Evolutionary conservation across 345 rosid genomes (phyloP).

Genomic region (Brassica incana): DNA sequence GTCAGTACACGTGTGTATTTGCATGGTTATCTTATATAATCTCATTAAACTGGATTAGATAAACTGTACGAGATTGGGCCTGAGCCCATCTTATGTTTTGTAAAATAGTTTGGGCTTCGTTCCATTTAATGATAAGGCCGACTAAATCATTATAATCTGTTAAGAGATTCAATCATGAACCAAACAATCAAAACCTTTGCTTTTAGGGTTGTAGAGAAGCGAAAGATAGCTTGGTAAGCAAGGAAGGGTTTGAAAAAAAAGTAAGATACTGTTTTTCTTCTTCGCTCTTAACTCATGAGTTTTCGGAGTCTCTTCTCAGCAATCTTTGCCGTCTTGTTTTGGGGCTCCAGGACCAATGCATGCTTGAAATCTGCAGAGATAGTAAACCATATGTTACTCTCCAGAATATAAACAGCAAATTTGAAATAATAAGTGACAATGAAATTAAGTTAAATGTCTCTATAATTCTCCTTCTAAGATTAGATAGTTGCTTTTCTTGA

Average conservation of each 20-base stretch:
- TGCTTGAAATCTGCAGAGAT: slow-evolving; percentile 72
- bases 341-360: slow-evolving; percentile 89
- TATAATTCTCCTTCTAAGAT: neutral
- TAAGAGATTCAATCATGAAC: neutral
- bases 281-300: slow-evolving; percentile 42
- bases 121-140: neutral
- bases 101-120: neutral
- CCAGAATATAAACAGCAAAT: neutral
- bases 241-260: neutral
- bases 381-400: neutral
- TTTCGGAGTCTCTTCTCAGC: slow-evolving; percentile 73
- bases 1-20: neutral
- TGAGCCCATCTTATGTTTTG: neutral
- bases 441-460: neutral
- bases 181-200: neutral
- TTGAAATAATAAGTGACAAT: neutral
- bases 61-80: too few species aligned
- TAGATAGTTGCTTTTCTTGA: neutral
- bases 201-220: slow-evolving; percentile 9
- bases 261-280: neutral
- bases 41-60: too few species aligned
- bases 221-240: slow-evolving; percentile 14
- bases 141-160: neutral
- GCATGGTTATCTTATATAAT: neutral
- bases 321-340: slow-evolving; percentile 66